Evolutionary conservation across 495 filamentous ascomycete species (phyloP).

Genomic region (Letharia columbiana): DNA sequence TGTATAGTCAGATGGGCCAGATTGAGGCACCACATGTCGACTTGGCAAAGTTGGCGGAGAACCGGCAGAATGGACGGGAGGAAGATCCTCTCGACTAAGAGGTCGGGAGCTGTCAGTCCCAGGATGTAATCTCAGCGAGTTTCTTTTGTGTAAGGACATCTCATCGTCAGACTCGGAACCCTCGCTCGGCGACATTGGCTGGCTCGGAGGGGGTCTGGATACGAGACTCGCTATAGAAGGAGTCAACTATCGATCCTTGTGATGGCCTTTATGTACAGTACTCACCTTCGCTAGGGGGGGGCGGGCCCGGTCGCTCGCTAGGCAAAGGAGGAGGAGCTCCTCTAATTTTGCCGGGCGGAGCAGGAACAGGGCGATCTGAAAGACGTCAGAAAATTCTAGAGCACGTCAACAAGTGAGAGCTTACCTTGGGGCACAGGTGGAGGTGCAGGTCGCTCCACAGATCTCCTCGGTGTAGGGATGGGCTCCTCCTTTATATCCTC

Average conservation of each 20-base stretch:
- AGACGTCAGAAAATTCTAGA: slow-evolving; percentile 1
- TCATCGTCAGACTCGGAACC: slow-evolving; percentile 95
- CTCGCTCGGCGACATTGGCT: slow-evolving; percentile 55
- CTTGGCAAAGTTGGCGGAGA: slow-evolving; percentile 28
- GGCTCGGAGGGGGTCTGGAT: slow-evolving; percentile 41
- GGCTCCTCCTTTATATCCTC: slow-evolving; percentile 51
- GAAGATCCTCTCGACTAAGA: slow-evolving; percentile 34
- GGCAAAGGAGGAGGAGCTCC: slow-evolving; percentile 49
- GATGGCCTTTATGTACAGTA: slow-evolving; percentile 22
- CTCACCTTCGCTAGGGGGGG: slow-evolving; percentile 62
- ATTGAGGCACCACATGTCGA: slow-evolving; percentile 25
- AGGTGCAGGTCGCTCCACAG: slow-evolving; percentile 38
- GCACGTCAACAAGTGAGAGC: slow-evolving; percentile 11
- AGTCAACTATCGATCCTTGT: slow-evolving; percentile 31
- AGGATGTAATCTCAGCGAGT: slow-evolving; percentile 34
- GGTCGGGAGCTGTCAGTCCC: slow-evolving; percentile 21
- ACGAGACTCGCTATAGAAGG: slow-evolving; percentile 46
- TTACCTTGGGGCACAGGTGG: slow-evolving; percentile 49
- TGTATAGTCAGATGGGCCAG: slow-evolving; percentile 26
- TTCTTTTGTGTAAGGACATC: slow-evolving; percentile 56
- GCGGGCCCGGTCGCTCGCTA: slow-evolving; percentile 55
- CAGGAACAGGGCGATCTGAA: slow-evolving; percentile 42
- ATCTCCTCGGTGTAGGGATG: slow-evolving; percentile 35
- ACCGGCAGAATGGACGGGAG: slow-evolving; percentile 42
- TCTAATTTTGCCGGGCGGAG: slow-evolving; percentile 36